Evolutionary conservation across 1,284 basidiomycete species (phyloP).

Genomic region (Cerioporus squamosus): DNA sequence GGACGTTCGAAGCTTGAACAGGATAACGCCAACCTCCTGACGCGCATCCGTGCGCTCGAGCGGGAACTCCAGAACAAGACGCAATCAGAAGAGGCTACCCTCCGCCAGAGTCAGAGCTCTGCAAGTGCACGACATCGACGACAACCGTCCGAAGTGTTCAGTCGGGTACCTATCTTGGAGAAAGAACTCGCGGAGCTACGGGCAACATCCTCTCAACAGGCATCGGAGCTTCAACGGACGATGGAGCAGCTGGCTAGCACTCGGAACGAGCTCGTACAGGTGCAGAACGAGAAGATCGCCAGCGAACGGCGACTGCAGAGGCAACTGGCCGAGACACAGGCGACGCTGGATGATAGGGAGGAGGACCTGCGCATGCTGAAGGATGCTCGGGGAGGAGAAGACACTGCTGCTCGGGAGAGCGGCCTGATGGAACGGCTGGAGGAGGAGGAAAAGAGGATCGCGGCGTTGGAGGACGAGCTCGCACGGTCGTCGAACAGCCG

Average conservation of each 20-base stretch:
- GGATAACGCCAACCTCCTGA: constrained; percentile 59
- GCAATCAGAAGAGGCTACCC: constrained; percentile 28
- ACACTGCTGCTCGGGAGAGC: constrained; percentile 24
- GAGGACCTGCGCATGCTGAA: constrained; percentile 57
- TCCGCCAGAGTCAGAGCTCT: constrained; percentile 38
- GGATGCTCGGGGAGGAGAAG: constrained; percentile 20
- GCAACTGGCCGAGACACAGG: constrained; percentile 47
- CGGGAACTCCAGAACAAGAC: constrained; percentile 23
- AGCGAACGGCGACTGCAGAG: constrained; percentile 48
- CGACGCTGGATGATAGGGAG: constrained; percentile 54
- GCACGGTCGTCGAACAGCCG: constrained; percentile 15
- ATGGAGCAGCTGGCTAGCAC: constrained; percentile 52
- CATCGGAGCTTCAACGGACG: constrained; percentile 44
- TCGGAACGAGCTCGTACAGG: constrained; percentile 51
- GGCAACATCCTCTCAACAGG: constrained; percentile 45
- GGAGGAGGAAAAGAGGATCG: constrained; percentile 26
- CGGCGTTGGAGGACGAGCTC: constrained; percentile 31
- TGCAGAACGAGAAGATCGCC: constrained; percentile 64
- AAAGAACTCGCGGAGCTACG: constrained; percentile 55
- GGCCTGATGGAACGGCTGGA: constrained; percentile 28
- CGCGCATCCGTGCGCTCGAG: constrained; percentile 28
- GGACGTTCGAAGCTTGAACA: constrained; percentile 51
- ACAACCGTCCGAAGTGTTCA: constrained; percentile 53
- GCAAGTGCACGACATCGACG: constrained; percentile 37
- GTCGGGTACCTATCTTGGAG: constrained; percentile 53